phyloP scores from a whole-genome alignment of 495 filamentous ascomycete genomes.

The Bryoglossum gracile region DNA sequence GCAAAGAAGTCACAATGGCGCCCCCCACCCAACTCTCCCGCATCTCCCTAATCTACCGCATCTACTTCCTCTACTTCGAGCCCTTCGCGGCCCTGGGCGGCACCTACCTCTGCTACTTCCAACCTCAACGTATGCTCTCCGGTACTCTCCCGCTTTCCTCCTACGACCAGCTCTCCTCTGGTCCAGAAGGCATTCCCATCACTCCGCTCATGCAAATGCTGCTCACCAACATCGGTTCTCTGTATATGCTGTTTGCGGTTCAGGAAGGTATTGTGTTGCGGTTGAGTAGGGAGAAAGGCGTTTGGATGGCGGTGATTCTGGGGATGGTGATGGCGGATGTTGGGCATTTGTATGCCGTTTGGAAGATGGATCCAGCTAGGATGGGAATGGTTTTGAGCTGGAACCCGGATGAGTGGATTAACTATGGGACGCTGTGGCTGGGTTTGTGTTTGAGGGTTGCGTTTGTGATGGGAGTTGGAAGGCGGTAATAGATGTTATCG shows the following conservation, averaged over 20 bases:
- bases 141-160: conserved; percentile 8
- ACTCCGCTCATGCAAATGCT: conserved; percentile 9
- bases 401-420: conserved; percentile 22
- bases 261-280: conserved; percentile 13
- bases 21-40: neutral
- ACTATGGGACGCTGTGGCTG: conserved; percentile 18
- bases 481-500: too few species aligned
- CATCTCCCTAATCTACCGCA: conserved; percentile 13
- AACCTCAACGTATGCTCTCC: conserved; percentile 6
- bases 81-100: conserved; percentile 16
- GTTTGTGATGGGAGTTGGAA: conserved; percentile 16
- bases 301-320: conserved; percentile 8
- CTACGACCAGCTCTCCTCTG: neutral
- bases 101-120: conserved; percentile 8
- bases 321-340: conserved; percentile 11
- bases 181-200: neutral
- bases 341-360: conserved; percentile 21
- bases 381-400: neutral
- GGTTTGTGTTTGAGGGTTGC: conserved; percentile 5
- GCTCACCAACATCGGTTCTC: conserved; percentile 18
- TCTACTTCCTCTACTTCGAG: conserved; percentile 23
- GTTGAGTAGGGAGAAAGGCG: conserved; percentile 14
- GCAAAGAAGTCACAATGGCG: neutral
- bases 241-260: conserved; percentile 18
- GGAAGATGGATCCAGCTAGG: conserved; percentile 9